These are phyloP conservation scores for Mentha longifolia DNA, from an alignment of 257 asterid species.

Conservation along the genomic window DNA sequence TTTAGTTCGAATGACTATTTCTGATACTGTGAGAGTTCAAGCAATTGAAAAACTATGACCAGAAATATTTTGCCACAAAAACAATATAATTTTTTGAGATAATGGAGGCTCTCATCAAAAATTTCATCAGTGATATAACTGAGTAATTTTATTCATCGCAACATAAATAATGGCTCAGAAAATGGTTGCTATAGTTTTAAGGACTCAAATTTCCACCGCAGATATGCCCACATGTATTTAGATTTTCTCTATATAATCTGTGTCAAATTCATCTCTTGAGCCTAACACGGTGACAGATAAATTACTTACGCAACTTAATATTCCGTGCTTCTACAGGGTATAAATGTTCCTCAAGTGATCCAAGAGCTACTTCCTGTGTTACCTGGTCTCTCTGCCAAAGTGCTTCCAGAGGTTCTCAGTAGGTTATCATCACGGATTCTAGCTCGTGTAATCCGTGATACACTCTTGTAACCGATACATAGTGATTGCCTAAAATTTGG, in stretches of 20 bases:
- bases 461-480: slow-evolving; percentile 46
- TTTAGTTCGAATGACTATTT: too few species aligned
- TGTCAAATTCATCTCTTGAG: background rate
- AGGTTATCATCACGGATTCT: slow-evolving; percentile 79
- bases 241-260: background rate
- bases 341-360: slow-evolving; percentile 62
- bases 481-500: slow-evolving; percentile 24
- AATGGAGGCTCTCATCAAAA: too few species aligned
- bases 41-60: too few species aligned
- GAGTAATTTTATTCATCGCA: too few species aligned
- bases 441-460: slow-evolving; percentile 78
- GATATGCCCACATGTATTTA: background rate
- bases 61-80: too few species aligned
- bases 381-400: slow-evolving; percentile 85
- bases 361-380: slow-evolving; percentile 89
- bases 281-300: background rate
- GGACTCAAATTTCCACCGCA: background rate
- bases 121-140: too few species aligned
- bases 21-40: too few species aligned
- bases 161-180: too few species aligned
- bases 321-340: background rate
- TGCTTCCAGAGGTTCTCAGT: slow-evolving; percentile 82
- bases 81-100: too few species aligned
- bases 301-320: background rate
- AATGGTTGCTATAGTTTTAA: background rate